Evolutionary conservation across 2,329 filamentous ascomycete species (phyloP).

Genomic region (Cadophora malorum): DNA sequence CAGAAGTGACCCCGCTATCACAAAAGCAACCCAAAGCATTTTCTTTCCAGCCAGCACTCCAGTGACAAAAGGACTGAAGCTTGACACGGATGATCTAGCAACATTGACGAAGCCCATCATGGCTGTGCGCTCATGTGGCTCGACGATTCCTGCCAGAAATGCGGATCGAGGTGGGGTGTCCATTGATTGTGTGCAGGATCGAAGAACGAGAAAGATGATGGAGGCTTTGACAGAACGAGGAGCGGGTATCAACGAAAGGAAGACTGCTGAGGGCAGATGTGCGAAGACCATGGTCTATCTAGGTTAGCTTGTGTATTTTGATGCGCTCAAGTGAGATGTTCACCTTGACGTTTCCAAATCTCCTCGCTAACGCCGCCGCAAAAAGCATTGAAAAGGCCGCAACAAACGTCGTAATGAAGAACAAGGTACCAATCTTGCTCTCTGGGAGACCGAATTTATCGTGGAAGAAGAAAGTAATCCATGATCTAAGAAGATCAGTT

Average conservation of each 20-base stretch:
- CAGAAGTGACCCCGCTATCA: constrained; percentile 67
- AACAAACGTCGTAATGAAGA: constrained; percentile 59
- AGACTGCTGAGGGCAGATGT: constrained; percentile 72
- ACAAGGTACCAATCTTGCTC: constrained; percentile 58
- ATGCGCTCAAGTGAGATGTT: constrained; percentile 27
- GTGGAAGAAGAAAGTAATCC: constrained; percentile 64
- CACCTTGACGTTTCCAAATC: constrained; percentile 68
- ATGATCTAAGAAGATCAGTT: constrained; percentile 53
- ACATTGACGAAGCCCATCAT: constrained; percentile 75
- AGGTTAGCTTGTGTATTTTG: not conserved
- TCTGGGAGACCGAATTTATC: constrained; percentile 55
- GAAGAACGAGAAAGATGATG: constrained; percentile 64
- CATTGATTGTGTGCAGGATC: constrained; percentile 70
- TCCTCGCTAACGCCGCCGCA: constrained; percentile 59
- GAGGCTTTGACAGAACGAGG: constrained; percentile 59
- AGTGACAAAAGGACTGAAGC: constrained; percentile 66
- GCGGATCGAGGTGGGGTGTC: constrained; percentile 73
- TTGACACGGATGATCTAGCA: constrained; percentile 68
- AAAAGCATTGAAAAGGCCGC: constrained; percentile 57
- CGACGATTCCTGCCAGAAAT: constrained; percentile 70
- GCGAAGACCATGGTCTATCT: constrained; percentile 75
- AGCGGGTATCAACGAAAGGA: constrained; percentile 66
- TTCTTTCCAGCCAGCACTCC: constrained; percentile 63
- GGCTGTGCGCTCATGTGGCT: constrained; percentile 70
- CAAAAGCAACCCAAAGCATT: constrained; percentile 67